These are phyloP conservation scores for Papiliotrema fonsecae DNA, from an alignment of 1,284 basidiomycete genomes.

Conservation along the genomic window DNA sequence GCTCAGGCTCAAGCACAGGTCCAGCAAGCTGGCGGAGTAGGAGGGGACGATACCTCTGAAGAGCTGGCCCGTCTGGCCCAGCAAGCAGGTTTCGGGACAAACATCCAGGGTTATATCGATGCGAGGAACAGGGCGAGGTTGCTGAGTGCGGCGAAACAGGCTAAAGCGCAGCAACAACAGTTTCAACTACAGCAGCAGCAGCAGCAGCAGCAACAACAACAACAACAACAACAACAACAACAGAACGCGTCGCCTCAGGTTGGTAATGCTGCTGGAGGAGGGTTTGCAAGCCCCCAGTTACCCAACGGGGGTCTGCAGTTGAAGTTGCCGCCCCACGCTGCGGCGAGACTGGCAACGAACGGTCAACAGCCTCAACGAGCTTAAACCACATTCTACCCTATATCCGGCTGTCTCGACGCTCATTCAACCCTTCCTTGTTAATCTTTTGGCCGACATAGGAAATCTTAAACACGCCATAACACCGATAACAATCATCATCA, in stretches of 20 bases:
- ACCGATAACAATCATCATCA: no score
- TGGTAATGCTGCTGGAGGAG: neutral
- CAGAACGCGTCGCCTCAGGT: neutral
- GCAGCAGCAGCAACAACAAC: neutral
- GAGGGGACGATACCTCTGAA: neutral
- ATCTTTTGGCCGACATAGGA: no score
- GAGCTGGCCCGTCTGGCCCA: conserved; percentile 1
- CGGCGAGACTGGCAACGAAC: conserved; percentile 24
- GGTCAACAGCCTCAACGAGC: conserved; percentile 2
- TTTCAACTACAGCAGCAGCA: conserved; percentile 3
- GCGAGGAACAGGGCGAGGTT: conserved; percentile 19
- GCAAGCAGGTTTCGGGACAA: conserved; percentile 23
- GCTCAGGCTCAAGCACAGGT: conserved; percentile 12
- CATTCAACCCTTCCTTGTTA: no score
- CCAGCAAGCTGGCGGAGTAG: neutral
- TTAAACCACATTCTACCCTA: no score
- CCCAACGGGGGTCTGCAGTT: conserved; percentile 31
- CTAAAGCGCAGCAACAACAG: conserved; percentile 8
- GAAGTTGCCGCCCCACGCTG: conserved; percentile 40
- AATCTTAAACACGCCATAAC: no score
- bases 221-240: conserved; percentile 4
- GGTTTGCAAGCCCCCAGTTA: conserved; percentile 1
- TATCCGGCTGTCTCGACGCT: no score
- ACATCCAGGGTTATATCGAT: conserved; percentile 30
- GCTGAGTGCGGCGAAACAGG: conserved; percentile 22